Percentiles rank a stretch among this genome's conserved stretches.
Conservation (phyloP, 2,329 filamentous ascomycete species). For the Akanthomyces lecanii region DNA sequence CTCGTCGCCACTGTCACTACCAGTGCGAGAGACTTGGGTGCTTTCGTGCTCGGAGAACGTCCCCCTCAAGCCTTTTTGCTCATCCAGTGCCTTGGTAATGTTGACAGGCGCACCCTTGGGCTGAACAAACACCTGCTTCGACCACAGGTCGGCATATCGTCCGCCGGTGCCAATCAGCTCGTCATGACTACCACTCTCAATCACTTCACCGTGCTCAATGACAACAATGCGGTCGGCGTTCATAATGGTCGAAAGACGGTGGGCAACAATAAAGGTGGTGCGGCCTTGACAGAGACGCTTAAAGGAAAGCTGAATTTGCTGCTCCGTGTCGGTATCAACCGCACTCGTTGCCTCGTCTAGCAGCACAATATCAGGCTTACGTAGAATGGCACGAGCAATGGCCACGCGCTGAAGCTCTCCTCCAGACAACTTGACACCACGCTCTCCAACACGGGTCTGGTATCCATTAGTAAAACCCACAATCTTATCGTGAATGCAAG, state of each 20-base stretch:
- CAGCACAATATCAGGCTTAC: slow-evolving; percentile 69
- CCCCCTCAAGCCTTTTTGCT: slow-evolving; percentile 5
- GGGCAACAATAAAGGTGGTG: slow-evolving; percentile 65
- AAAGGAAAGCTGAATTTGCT: slow-evolving; percentile 61
- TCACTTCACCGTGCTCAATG: slow-evolving; percentile 56
- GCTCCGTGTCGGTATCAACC: slow-evolving; percentile 66
- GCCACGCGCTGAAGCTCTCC: slow-evolving; percentile 64
- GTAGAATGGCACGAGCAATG: slow-evolving; percentile 68
- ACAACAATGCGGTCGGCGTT: slow-evolving; percentile 66
- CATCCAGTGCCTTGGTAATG: slow-evolving; percentile 12
- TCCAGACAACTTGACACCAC: slow-evolving; percentile 54
- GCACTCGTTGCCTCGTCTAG: slow-evolving; percentile 77
- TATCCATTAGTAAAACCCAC: slow-evolving; percentile 39
- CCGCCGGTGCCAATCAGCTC: slow-evolving; percentile 55
- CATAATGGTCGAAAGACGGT: slow-evolving; percentile 67
- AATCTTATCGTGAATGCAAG: slow-evolving; percentile 57
- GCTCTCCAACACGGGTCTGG: slow-evolving; percentile 17
- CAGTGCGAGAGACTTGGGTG: slow-evolving; percentile 15
- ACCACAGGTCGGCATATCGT: slow-evolving; percentile 62
- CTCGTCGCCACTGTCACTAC: slow-evolving; percentile 17
- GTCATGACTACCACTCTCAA: slow-evolving; percentile 60
- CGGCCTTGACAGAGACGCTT: slow-evolving; percentile 54
- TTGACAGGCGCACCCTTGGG: slow-evolving; percentile 2
- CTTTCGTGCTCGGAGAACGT: slow-evolving; percentile 13
- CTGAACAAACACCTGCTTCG: slow-evolving; percentile 50